Evolutionary conservation across 2,329 filamentous ascomycete genomes (phyloP), one percentile per base, ranked within the genome.

Genomic region (Parascedosporium putredinis): DNA sequence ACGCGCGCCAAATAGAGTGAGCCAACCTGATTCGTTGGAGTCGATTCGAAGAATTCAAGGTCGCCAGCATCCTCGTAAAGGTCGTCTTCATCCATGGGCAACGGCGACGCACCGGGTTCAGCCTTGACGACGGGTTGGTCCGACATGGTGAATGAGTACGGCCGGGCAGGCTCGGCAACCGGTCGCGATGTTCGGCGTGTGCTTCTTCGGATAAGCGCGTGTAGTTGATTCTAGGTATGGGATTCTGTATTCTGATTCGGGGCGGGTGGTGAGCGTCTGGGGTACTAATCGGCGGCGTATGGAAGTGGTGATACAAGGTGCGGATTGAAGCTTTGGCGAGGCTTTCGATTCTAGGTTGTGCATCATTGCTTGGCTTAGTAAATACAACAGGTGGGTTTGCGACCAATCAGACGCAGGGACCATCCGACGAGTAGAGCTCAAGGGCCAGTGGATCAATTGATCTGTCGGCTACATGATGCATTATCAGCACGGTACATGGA

Each of bases 1-100:
- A 95, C 73, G 55, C 87, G 84, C 48, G 86, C 83, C 46, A 95
- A 74, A 71, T 88, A 94, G 49, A 78, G 68, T 36, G 65, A 71
- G 54, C 68, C 70, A 24, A 51, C 46, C 50, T 67, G 66, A 50
- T 63, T 65, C 3, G 64, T 56, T 3, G 60, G 53, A 53, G 65
- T 65, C 51, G 69, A 67, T 52, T 74, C 71, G 55, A 73, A 78
- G 58, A 79, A 79, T 49, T 75, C 73, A 45, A 78, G 71, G 54
- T 80, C 76, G 52, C 74, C 73, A 5, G 76, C 76, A 56, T 75
- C 72, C 57, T 75, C 69, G 60, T 86, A 86, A 51, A 86, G 71
- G 55, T 87, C 84, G 44, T 87, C 83, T 47, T 87, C 84, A 38
- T 72, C 71, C 40, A 72, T 64, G 38, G 66, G 67, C 24, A 64